Evolutionary conservation across 2,329 filamentous ascomycete species (phyloP), one percentile per base, ranked within the genome.

Genomic region (Leptoxyphium fumago): DNA sequence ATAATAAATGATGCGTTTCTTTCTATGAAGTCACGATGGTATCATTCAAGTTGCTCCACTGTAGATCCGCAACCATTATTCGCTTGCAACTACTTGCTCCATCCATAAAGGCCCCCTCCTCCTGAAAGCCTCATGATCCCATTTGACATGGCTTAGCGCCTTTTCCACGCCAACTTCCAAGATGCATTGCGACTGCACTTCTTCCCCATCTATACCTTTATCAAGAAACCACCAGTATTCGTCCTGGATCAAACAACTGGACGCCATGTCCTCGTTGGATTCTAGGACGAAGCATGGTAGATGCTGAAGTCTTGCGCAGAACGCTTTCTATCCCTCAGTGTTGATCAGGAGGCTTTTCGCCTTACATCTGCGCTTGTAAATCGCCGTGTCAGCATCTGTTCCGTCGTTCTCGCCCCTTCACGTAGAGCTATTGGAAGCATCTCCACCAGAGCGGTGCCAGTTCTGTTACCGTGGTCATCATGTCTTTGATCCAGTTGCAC

Each of bases 371-470:
- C 52, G 52, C 42, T 52, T 48, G 40, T 49, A 47, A 14, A 45
- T 30, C 21, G 38, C 40, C 2, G 48, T 51, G 36, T 52, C 44
- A 10, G 40, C n/a, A 13, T 36, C 32, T 15, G 32, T 13, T 5
- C 15, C 61, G 41, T 74, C 71, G 50, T 75, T 75, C 55, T 76
- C 72, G 1, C 70, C 71, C 71, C 11, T 57, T 61, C 2, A 75
- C 69, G 5, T 70, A 61, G n/a, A 77, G 60, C 5, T 68, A 65
- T 50, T 76, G 72, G 52, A 77, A 77, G 26, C 61, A 65, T 52
- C 75, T 75, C 72, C 72, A 76, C 0, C 73, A 65, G 46, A 72
- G 73, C 2, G 72, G 72, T 3, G 55, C 52, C 10, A 76, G 55
- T 34, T 50, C 38, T 11, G 51, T 44, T 7, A 75, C 62, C 4